phyloP scores from a whole-genome alignment of 257 asterid genomes.

The Datura wrightii region DNA sequence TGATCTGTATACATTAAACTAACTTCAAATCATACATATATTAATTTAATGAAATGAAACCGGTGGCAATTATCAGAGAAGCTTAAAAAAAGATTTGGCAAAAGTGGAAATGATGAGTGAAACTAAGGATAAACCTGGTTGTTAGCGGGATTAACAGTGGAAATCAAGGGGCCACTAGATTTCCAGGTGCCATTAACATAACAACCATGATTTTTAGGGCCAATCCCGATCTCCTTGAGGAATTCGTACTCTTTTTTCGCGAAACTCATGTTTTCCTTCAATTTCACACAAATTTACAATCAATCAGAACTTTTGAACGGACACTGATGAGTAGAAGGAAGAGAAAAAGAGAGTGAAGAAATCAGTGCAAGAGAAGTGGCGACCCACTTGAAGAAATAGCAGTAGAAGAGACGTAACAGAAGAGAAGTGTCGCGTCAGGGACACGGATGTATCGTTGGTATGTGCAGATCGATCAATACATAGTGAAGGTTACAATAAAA shows the following conservation, averaged over 20 bases:
- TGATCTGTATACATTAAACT: constrained; percentile 50
- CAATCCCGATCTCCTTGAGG: constrained; percentile 81
- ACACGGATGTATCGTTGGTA: neutral
- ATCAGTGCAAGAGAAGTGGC: neutral
- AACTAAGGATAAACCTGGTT: constrained; percentile 28
- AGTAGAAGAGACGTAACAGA: neutral
- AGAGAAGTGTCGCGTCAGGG: neutral
- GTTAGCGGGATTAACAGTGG: constrained; percentile 77
- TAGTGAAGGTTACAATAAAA: too few relatives aligned
- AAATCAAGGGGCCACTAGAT: constrained; percentile 70
- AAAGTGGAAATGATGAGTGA: neutral
- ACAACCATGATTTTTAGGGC: constrained; percentile 67
- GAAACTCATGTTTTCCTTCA: constrained; percentile 58
- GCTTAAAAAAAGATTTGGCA: neutral
- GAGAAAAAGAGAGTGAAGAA: neutral
- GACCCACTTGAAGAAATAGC: neutral
- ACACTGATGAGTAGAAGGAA: too few relatives aligned
- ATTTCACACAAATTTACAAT: neutral
- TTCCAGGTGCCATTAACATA: constrained; percentile 82
- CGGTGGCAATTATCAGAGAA: neutral
- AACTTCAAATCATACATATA: neutral
- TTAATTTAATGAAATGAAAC: neutral
- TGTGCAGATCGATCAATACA: neutral
- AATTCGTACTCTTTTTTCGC: constrained; percentile 74
- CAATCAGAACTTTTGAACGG: neutral